These are phyloP conservation scores for Catunica adiposa DNA, from an alignment of 2,329 filamentous ascomycete genomes.

Conservation along the genomic window DNA sequence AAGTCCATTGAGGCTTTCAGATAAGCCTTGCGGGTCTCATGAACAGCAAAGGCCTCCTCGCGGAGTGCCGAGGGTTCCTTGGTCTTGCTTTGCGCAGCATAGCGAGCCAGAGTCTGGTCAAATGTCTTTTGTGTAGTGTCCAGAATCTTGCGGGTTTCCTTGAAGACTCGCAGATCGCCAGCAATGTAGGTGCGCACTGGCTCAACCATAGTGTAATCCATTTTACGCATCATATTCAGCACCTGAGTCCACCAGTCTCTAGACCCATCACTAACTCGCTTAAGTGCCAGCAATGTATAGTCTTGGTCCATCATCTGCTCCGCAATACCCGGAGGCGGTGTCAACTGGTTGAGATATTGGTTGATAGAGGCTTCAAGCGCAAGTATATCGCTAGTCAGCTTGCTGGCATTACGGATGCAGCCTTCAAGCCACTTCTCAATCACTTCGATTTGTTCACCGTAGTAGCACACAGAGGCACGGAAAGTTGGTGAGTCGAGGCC, in stretches of 20 bases:
- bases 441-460: slow-evolving; percentile 77
- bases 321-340: slow-evolving; percentile 56
- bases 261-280: slow-evolving; percentile 68
- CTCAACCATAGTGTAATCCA: slow-evolving; percentile 62
- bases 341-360: slow-evolving; percentile 55
- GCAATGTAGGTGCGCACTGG: slow-evolving; percentile 65
- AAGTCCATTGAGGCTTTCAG: slow-evolving; percentile 88
- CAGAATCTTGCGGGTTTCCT: slow-evolving; percentile 60
- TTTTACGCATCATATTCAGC: slow-evolving; percentile 55
- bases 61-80: slow-evolving; percentile 84
- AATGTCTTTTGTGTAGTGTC: slow-evolving; percentile 72
- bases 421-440: slow-evolving; percentile 80
- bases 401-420: slow-evolving; percentile 37
- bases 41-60: slow-evolving; percentile 90
- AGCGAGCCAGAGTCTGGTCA: slow-evolving; percentile 66
- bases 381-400: slow-evolving; percentile 44
- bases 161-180: slow-evolving; percentile 70
- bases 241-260: slow-evolving; percentile 76
- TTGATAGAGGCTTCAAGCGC: slow-evolving; percentile 67
- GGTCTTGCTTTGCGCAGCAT: slow-evolving; percentile 70
- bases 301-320: slow-evolving; percentile 87
- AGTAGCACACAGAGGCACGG: slow-evolving; percentile 70
- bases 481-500: slow-evolving; percentile 94
- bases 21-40: slow-evolving; percentile 81
- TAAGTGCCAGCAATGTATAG: slow-evolving; percentile 77